Percentiles rank a stretch among this genome's conserved stretches.
Evolutionary conservation across 768 basidiomycete genomes (phyloP).

Genomic region (Albatrellus ellisii): DNA sequence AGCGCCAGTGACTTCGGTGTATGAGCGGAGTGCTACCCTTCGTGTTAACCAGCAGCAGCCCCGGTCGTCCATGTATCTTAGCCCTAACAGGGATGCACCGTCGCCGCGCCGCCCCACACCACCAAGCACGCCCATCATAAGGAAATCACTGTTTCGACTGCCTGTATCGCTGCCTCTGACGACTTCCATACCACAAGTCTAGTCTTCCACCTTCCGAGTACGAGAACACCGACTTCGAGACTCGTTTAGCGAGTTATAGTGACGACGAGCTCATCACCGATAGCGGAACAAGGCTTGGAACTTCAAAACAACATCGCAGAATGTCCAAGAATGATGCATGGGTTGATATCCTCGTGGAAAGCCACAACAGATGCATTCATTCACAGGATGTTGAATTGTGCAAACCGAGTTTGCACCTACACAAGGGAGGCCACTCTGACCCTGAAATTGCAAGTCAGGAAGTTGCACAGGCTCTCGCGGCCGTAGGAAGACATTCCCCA

Average conservation of each 20-base stretch:
- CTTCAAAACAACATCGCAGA: constrained; percentile 28
- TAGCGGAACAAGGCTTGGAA: constrained; percentile 3
- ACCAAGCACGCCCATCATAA: constrained; percentile 22
- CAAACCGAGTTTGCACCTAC: constrained; percentile 15
- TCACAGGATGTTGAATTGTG: constrained; percentile 39
- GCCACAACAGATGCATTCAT: constrained; percentile 33
- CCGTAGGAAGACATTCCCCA: constrained; percentile 27
- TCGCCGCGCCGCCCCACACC: constrained; percentile 11
- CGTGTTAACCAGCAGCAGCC: not conserved
- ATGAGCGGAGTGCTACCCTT: not conserved
- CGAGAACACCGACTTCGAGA: constrained; percentile 74
- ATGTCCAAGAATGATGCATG: constrained; percentile 60
- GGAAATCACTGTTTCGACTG: constrained; percentile 44
- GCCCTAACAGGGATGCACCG: not conserved
- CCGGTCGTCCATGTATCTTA: not conserved
- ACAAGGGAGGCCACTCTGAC: constrained; percentile 33
- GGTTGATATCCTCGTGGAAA: constrained; percentile 77
- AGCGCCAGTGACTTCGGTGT: not conserved
- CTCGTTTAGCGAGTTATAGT: constrained; percentile 53
- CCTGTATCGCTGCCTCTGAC: constrained; percentile 39
- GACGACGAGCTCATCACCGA: constrained; percentile 24
- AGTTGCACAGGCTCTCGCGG: constrained; percentile 58
- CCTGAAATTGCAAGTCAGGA: constrained; percentile 66
- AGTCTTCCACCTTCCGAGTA: constrained; percentile 60
- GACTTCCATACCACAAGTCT: constrained; percentile 31